Evolutionary conservation across 129 eudicot genomes (phyloP), one percentile per base, ranked within the genome.

Genomic region (Tagetes patula): DNA sequence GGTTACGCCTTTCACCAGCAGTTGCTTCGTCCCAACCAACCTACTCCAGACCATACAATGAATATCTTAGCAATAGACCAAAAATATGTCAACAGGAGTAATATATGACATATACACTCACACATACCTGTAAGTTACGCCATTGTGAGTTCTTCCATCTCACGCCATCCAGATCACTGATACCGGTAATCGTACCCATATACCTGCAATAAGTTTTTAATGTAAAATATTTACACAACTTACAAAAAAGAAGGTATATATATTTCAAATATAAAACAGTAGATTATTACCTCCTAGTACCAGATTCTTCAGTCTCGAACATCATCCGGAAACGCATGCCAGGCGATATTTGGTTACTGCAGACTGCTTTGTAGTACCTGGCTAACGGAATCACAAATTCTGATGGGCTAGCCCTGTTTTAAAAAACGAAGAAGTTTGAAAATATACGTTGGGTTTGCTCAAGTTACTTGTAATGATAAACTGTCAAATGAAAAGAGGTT

Each of bases 11-110:
- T 82, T 90, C 98, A 27, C 98, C 98, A 53, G 90, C 96, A 53
- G 98, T 94, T 31, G 97, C 88, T 75, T 94, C 98, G 62, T 94
- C 98, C 98, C 98, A 94, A 32, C 97, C 97, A 80, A 94, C 96
- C 98, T 94, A 86, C 54, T 77, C 38, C 7, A 70, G 33, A 64
- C 47, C 48, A 39, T 61, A 39, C 9, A 12, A 38, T 39, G 48
- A 63, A 13, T 64, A 64, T 20, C 31, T 0, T 64, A n/a, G 32
- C 39, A 61, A 4, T 38, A 9, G 61, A 65, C 48, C n/a, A 64
- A 52, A 55, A 36, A 34, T 72, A 27, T 32, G 41, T 36, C 67
- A 61, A 6, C 67, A 12, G 9, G 27, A 12, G 43, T 36, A 61
- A 36, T 61, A 37, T 61, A 5, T 36, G 4, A 38, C 37, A 61